Evolutionary conservation across 257 asterid genomes (phyloP).

Genomic region (Agastache rugosa): DNA sequence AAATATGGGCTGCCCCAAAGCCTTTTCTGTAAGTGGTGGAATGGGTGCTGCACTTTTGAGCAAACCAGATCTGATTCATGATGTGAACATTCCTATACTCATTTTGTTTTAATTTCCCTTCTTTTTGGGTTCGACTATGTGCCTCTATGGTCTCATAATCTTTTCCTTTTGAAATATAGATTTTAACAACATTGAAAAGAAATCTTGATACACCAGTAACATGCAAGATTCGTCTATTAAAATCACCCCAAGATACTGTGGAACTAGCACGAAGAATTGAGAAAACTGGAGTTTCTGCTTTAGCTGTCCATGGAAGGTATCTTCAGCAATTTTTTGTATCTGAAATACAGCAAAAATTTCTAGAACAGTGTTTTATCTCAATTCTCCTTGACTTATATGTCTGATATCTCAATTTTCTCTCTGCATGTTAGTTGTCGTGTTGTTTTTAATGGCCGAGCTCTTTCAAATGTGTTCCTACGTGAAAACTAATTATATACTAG

Average conservation of each 20-base stretch:
- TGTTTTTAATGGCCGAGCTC: slow-evolving; percentile 12
- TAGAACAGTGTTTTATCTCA: not conserved
- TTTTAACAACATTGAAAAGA: slow-evolving; percentile 80
- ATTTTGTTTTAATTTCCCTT: slow-evolving; percentile 10
- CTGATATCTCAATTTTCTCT: not conserved
- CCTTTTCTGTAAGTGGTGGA: slow-evolving; percentile 94
- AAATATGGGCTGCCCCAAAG: slow-evolving; percentile 97
- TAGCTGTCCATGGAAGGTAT: slow-evolving; percentile 98
- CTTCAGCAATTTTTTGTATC: not conserved
- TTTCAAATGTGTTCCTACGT: not conserved
- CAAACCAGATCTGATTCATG: slow-evolving; percentile 94
- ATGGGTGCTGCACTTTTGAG: slow-evolving; percentile 95
- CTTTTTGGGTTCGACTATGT: slow-evolving; percentile 7
- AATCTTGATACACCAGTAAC: slow-evolving; percentile 80
- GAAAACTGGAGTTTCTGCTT: slow-evolving; percentile 91
- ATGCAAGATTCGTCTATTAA: slow-evolving; percentile 85
- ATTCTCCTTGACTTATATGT: not conserved
- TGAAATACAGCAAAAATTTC: slow-evolving; percentile 24
- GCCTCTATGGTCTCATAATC: slow-evolving; percentile 9
- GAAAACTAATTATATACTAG: not conserved
- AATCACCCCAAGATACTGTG: slow-evolving; percentile 78
- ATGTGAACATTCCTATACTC: slow-evolving; percentile 44
- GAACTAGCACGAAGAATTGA: slow-evolving; percentile 90
- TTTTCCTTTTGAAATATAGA: slow-evolving; percentile 53
- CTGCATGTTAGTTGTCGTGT: not conserved